phyloP scores from a whole-genome alignment of 306 rosid species.

The Aeschynomene evenia region DNA sequence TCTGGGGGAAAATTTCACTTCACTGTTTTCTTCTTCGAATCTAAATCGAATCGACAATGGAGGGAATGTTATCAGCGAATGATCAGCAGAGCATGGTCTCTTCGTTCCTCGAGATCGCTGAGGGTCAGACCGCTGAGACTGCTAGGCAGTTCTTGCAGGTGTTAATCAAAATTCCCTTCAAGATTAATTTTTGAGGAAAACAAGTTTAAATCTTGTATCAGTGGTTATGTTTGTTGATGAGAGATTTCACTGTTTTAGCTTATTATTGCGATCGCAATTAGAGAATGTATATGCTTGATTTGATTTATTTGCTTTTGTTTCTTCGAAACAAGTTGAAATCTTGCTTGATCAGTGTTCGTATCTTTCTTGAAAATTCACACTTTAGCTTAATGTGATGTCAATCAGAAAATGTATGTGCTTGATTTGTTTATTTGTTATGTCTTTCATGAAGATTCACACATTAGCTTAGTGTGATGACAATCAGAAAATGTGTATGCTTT shows the following conservation, averaged over 20 bases:
- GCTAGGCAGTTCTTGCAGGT: conserved; percentile 54
- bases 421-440: neutral
- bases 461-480: neutral
- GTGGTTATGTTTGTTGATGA: too few relatives aligned
- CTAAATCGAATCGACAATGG: conserved; percentile 22
- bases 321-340: too few relatives aligned
- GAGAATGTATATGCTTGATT: too few relatives aligned
- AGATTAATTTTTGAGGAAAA: neutral
- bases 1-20: neutral
- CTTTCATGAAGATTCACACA: neutral
- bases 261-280: too few relatives aligned
- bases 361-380: too few relatives aligned
- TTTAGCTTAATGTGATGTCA: neutral
- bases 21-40: neutral
- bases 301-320: too few relatives aligned
- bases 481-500: neutral
- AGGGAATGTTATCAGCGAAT: conserved; percentile 37
- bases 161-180: neutral
- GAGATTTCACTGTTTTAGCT: too few relatives aligned
- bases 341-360: too few relatives aligned
- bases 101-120: conserved; percentile 51
- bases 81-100: conserved; percentile 48
- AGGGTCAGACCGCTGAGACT: conserved; percentile 50
- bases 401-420: neutral
- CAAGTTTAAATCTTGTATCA: neutral